Base-by-base conservation (phyloP, 1,284 basidiomycete species). In the Cryptococcus wingfieldii region DNA sequence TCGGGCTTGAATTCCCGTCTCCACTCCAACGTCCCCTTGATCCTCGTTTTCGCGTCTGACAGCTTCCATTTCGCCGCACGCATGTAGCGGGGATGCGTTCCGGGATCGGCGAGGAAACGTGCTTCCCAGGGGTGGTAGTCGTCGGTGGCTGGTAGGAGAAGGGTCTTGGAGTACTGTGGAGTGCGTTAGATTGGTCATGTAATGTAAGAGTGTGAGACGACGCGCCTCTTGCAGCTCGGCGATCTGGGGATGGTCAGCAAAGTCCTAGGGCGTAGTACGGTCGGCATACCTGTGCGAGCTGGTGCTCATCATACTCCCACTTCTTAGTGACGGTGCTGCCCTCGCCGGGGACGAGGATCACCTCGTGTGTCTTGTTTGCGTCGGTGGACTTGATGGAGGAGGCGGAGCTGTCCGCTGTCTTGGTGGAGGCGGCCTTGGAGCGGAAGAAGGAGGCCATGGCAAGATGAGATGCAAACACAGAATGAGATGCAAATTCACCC, bases 31-130 rank as follows among this genome's bases (percentile, higher is more conserved):
- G 89, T 90, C 3, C 79, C 82, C 69, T 85, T 84, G 60, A 92
- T 84, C 47, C 89, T 80, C 68, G 83, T 85, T 77, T 90, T 84
- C 7, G 82, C 88, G 55, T 92, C 86, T 18, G 83, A 81, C 27
- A 86, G 67, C 69, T 86, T 85, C 88, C 89, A 90, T 68, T 90
- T 90, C 3, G 87, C 83, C 0, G 89, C 88, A 38, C 89, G 84
- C 82, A 89, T 85, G 72, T 90, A 92, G 8, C 89, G 84, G 42
- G 86, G 83, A 51, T 87, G 81, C 27, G 86, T 89, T 61, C 88
- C 89, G 3, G 84, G 80, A 67, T 82, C 86, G 58, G 81, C 78
- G 8, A 91, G 76, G 85, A 89, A 91, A 57, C 85, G 82, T 39
- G 79, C 73, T 75, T 91, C 89, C 87, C 87, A 90, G 47, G 79